These are phyloP conservation scores for Camellia japonica DNA, from an alignment of 148 eudicot species.

Conservation along the genomic window DNA sequence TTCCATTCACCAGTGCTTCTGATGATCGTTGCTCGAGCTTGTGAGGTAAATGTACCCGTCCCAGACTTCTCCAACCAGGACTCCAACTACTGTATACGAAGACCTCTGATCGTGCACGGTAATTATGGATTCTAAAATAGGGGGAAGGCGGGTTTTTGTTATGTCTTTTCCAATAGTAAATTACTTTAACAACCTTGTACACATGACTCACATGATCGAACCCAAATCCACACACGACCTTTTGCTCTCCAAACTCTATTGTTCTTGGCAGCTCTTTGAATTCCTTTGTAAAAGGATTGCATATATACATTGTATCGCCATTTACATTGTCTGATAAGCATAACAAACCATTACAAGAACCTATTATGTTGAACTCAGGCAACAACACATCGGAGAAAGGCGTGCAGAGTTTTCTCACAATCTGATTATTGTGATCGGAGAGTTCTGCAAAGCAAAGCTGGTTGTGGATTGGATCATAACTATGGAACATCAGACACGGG, in stretches of 20 bases:
- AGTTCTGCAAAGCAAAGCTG: conserved; percentile 24
- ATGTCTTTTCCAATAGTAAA: neutral
- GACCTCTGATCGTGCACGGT: conserved; percentile 22
- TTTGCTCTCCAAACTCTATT: neutral
- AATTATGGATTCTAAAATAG: neutral
- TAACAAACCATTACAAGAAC: neutral
- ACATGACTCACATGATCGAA: neutral
- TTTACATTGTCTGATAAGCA: neutral
- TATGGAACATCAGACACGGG: conserved; percentile 26
- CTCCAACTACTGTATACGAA: conserved; percentile 8
- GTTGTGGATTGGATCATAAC: conserved; percentile 19
- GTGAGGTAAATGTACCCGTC: conserved; percentile 18
- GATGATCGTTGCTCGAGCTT: conserved; percentile 13
- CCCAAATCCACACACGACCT: neutral
- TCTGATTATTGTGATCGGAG: neutral
- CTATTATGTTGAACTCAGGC: neutral
- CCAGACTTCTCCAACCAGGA: conserved; percentile 24
- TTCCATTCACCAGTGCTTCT: conserved; percentile 19
- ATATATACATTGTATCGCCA: neutral
- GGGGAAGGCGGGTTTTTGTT: neutral
- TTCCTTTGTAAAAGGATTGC: neutral
- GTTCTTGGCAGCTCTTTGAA: neutral
- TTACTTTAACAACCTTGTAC: neutral
- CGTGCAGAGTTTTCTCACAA: conserved; percentile 11
- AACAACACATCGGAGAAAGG: conserved; percentile 18